Percentiles rank a stretch among this genome's conserved stretches.
phyloP scores from a whole-genome alignment of 495 filamentous ascomycete species.

The Penicillium diatomitis region DNA sequence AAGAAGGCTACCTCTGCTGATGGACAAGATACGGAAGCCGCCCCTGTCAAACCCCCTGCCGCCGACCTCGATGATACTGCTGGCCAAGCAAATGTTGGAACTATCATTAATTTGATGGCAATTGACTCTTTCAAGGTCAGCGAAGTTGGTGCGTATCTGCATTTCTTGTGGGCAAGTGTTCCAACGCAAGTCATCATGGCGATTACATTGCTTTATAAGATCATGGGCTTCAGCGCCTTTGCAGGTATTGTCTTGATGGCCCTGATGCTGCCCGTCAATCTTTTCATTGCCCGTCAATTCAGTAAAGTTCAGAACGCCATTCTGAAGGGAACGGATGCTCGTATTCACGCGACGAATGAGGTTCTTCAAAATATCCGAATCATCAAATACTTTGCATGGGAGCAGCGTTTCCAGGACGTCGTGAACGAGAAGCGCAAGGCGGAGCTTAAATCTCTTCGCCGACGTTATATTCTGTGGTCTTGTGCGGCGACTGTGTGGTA shows the following conservation, averaged over 20 bases:
- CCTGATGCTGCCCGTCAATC: constrained; percentile 79
- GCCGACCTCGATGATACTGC: constrained; percentile 37
- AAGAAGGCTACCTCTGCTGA: constrained; percentile 30
- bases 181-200: constrained; percentile 76
- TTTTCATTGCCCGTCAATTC: constrained; percentile 77
- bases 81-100: constrained; percentile 81
- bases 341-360: constrained; percentile 95
- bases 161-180: constrained; percentile 79
- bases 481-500: constrained; percentile 91
- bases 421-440: constrained; percentile 78
- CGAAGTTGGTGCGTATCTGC: constrained; percentile 83
- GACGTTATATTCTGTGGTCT: constrained; percentile 84
- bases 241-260: constrained; percentile 91
- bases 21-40: constrained; percentile 23
- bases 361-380: constrained; percentile 96
- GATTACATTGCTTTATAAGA: constrained; percentile 67
- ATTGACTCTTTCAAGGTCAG: constrained; percentile 99
- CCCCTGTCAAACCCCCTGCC: constrained; percentile 23
- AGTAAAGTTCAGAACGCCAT: constrained; percentile 78
- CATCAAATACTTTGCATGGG: constrained; percentile 99
- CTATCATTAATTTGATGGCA: constrained; percentile 98
- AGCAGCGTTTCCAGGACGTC: constrained; percentile 76
- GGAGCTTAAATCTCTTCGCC: constrained; percentile 71
- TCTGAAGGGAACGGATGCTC: constrained; percentile 88
- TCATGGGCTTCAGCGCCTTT: constrained; percentile 88